Evolutionary conservation across 2,329 filamentous ascomycete genomes (phyloP), one percentile per base, ranked within the genome.

Genomic region (Sporothrix pseudoabietina): DNA sequence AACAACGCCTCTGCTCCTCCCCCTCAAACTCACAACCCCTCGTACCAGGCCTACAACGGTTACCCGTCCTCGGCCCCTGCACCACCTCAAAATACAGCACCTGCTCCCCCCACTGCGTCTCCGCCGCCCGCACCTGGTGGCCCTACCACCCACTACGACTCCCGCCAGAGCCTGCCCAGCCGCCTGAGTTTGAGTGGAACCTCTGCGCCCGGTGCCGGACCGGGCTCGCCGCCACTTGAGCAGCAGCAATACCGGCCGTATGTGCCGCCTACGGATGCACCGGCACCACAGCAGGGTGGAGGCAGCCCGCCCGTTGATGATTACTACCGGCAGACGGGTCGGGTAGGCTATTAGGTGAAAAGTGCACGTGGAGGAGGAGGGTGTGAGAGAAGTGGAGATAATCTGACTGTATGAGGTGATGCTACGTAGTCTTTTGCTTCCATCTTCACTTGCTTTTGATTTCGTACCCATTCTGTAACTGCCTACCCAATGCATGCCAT

Each of bases 191-290:
- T 14, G n/a, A 70, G 70, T 35, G 70, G 70, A 1, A n/a, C 49
- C 4, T 57, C 30, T 4, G 54, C 68, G 4, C 47, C 35, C 4
- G 59, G 69, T 12, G 66, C 54, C 8, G 49, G 6, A 49, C 39
- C 39, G 0, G 71, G 74, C 35, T 77, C 70, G 75, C 70, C 75
- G 1, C 59, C 73, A 2, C 69, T 57, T 14, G 72, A 66, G 19
- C 41, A 30, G 22, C 69, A 83, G 54, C 87, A 89, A 78, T 91
- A 90, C 77, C 90, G 87, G 79, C 85, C 89, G 0, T 91, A 91
- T 74, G 84, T 86, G 2, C 87, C 87, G 3, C 85, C 74, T 54
- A 78, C 41, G 80, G 75, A 72, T 2, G 19, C 10, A 1, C 32
- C 66, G 0, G 66, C 26, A 6, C 30, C 66, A 70, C 78, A 22